Evolutionary conservation across 1,139 yeast species (phyloP), one percentile per base, ranked within the genome.

Genomic region (Torulaspora globosa): DNA sequence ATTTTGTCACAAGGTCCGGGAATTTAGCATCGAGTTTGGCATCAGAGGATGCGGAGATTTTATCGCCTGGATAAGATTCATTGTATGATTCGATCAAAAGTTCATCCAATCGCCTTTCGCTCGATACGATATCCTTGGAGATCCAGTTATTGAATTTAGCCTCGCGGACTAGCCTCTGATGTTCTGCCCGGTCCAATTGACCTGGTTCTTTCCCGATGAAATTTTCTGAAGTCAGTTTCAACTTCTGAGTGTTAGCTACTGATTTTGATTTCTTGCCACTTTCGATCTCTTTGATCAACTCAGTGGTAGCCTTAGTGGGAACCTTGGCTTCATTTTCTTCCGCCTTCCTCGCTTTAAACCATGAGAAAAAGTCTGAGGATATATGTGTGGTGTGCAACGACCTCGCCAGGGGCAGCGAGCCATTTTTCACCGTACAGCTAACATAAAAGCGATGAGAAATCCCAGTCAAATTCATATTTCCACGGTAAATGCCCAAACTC

Each of bases 1-100:
- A 86, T 60, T 95, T 75, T 47, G 70, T 63, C n/a, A 66, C 55
- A 48, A 86, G 70, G 59, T 84, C 82, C 38, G 69, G 63, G 39
- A 74, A 56, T 6, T 57, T 35, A 3, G 32, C 49, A 11, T 32
- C 37, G 12, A 55, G 38, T 11, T 34, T 28, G 19, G 56, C 41
- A 10, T 59, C 57, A 1, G 47, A 40, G 18, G 59, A 48, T 2
- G 44, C 37, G 3, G 44, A 27, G 8, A 47, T 37, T 3, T 47
- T 32, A 8, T 43, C 36, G 1, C 47, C 50, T 5, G 50, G 46
- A 2, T 56, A 31, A 5, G 55, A 36, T 16, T 55, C 52, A 11
- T 59, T 57, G 47, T 58, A 64, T 2, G 62, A 49, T 2, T 58
- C 50, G 1, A 58, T 30, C 33, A 71, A 51, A 10, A 68, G 39